These are phyloP conservation scores for Leptodermis oblonga DNA, from an alignment of 257 asterid genomes.

Conservation along the genomic window DNA sequence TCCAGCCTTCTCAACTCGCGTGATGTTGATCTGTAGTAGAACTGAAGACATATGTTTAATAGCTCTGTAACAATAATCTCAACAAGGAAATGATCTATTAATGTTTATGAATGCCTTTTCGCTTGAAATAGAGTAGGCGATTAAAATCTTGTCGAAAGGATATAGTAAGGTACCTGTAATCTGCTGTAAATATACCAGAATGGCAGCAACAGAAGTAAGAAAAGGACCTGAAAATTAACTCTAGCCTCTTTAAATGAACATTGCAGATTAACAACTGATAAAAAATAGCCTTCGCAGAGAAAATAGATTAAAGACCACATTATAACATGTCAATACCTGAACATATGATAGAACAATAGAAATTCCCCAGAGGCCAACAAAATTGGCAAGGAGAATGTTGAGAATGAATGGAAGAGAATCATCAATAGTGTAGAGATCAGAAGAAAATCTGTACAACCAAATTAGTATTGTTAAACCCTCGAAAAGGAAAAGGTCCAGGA, in stretches of 20 bases:
- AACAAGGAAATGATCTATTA: neutral
- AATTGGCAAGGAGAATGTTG: constrained; percentile 92
- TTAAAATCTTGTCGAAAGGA: constrained; percentile 3
- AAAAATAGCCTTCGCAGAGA: constrained; percentile 5
- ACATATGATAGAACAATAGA: constrained; percentile 68
- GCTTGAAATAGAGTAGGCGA: neutral
- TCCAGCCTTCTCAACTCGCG: constrained; percentile 93
- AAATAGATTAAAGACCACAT: neutral
- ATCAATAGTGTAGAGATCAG: constrained; percentile 93
- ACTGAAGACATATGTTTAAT: constrained; percentile 46
- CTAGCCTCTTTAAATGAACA: constrained; percentile 8
- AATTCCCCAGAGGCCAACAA: constrained; percentile 85
- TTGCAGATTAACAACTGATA: neutral
- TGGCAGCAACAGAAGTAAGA: constrained; percentile 72
- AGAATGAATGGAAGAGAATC: constrained; percentile 97
- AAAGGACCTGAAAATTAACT: constrained; percentile 49
- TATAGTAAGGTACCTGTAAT: constrained; percentile 54
- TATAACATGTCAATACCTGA: constrained; percentile 46
- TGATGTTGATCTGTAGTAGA: constrained; percentile 93
- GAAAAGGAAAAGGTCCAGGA: constrained; percentile 1
- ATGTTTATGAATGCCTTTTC: neutral
- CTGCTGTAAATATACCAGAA: constrained; percentile 80
- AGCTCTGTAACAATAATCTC: constrained; percentile 14
- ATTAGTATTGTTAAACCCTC: constrained; percentile 25
- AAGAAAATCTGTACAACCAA: constrained; percentile 60